Conservation (phyloP, 2,329 filamentous ascomycete species). For the Colletotrichum gigasporum region DNA sequence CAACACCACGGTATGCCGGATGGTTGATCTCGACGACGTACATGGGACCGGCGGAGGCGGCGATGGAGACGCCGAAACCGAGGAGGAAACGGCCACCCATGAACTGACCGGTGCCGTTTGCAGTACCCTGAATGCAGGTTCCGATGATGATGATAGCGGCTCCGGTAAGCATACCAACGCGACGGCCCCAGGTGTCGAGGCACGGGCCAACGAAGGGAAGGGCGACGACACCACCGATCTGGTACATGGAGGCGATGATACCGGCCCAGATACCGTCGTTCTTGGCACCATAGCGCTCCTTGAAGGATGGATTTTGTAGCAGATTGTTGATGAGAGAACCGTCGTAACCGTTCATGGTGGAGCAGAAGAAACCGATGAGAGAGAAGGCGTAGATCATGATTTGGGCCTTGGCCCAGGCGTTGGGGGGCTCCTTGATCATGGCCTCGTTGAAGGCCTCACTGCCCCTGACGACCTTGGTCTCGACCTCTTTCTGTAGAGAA, state of each 20-base stretch:
- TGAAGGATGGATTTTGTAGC: constrained; percentile 52
- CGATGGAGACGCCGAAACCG: constrained; percentile 63
- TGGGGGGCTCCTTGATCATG: constrained; percentile 60
- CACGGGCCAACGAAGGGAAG: constrained; percentile 56
- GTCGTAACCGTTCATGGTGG: constrained; percentile 63
- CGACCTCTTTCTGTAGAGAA: constrained; percentile 31
- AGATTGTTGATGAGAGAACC: constrained; percentile 60
- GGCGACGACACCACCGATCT: constrained; percentile 58
- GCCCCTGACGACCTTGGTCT: constrained; percentile 57
- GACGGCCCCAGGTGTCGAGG: constrained; percentile 57
- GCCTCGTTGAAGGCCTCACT: constrained; percentile 65
- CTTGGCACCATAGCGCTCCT: constrained; percentile 48
- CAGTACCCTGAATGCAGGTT: constrained; percentile 55
- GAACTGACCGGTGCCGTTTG: constrained; percentile 50
- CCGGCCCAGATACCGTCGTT: constrained; percentile 58
- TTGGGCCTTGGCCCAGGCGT: constrained; percentile 48
- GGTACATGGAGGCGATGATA: constrained; percentile 60
- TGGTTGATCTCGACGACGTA: constrained; percentile 59
- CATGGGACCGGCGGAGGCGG: constrained; percentile 55
- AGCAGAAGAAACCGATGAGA: constrained; percentile 58
- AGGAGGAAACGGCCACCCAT: constrained; percentile 69
- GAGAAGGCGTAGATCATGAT: constrained; percentile 55
- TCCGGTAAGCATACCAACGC: constrained; percentile 55
- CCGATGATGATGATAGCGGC: constrained; percentile 53
- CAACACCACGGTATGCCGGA: constrained; percentile 54